Percentiles rank a stretch among this genome's conserved stretches.
phyloP scores from a whole-genome alignment of 345 rosid species.

The Eucalyptus coolabah region DNA sequence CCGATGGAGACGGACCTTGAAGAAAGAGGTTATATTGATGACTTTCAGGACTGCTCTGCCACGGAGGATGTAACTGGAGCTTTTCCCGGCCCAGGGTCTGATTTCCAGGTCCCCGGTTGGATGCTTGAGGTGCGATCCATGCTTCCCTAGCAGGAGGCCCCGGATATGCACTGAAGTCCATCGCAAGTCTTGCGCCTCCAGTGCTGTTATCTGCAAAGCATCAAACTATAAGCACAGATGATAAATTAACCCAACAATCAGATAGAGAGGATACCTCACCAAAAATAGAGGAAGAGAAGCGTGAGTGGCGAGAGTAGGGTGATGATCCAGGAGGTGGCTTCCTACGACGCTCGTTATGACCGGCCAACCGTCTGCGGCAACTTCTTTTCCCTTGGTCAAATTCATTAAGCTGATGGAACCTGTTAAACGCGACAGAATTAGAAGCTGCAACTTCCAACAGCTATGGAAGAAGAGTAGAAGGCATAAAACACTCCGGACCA shows the following conservation, averaged over 20 bases:
- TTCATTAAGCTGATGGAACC: constrained; percentile 92
- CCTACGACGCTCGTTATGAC: constrained; percentile 93
- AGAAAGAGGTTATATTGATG: constrained; percentile 30
- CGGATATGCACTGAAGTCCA: constrained; percentile 41
- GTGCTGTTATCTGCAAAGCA: constrained; percentile 28
- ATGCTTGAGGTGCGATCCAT: constrained; percentile 17
- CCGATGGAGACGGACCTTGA: constrained; percentile 29
- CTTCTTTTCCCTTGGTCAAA: constrained; percentile 95
- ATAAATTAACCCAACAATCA: not conserved
- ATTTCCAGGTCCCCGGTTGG: constrained; percentile 9
- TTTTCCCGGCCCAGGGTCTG: constrained; percentile 12
- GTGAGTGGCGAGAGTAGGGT: constrained; percentile 34
- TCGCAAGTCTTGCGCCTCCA: constrained; percentile 36
- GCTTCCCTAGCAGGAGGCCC: constrained; percentile 4
- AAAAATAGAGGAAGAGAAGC: constrained; percentile 37
- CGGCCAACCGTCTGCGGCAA: constrained; percentile 93
- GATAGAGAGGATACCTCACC: constrained; percentile 17
- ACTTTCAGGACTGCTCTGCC: constrained; percentile 32
- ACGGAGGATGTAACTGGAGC: constrained; percentile 7
- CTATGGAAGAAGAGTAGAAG: not conserved
- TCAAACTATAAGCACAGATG: not conserved
- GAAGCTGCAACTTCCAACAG: not conserved
- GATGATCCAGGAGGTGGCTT: constrained; percentile 75
- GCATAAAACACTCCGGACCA: not conserved
- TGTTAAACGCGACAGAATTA: not conserved